Base-by-base conservation (phyloP, 352 stramenopile species). In the Elongisporangium prolatum region DNA sequence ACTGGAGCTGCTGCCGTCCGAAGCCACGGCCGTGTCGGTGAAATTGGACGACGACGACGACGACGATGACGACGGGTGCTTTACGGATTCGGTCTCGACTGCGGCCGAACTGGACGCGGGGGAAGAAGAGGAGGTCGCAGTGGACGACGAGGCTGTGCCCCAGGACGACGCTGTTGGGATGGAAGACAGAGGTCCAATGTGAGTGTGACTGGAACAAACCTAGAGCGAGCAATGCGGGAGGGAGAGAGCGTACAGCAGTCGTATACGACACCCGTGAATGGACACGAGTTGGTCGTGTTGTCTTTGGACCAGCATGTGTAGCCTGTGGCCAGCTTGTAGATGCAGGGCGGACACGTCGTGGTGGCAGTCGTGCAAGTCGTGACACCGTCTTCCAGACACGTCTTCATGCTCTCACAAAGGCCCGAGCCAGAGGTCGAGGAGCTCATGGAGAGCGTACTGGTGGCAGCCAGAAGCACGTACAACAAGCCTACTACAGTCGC, bases 271-370 rank as follows among this genome's bases (percentile, higher is more conserved):
- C 71, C 74, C 16, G 75, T 80, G 65, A 81, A 90, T 1, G 77
- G 80, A 25, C 80, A 90, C 11, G 80, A 80, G 59, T 85, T 84
- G 69, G 74, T 84, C 14, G 68, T 68, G 52, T 69, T 69, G 63
- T 85, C 68, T 64, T 90, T 88, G 56, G 82, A 72, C 64, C 67
- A 90, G 69, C 80, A 90, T 28, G 70, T 75, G 70, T 71, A 87
- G n/a, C 64, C 64, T 55, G 63, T 63, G 49, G 74, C 62, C 8
- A 82, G 64, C 40, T 65, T 63, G 69, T 84, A 89, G 54, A 90
- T 77, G 61, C 80, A 90, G 2, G 80, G 77, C 57, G 80, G 80
- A 21, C 80, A 90, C 5, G 71, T 49, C 51, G 65, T 68, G n/a
- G 59, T 74, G 58, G 60, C 72, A 16, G 67, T 73, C 50, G 70